Percentiles rank a stretch among this genome's conserved stretches.
Conservation (phyloP, 139 green algal genomes). For the Desmodesmus armatus region DNA sequence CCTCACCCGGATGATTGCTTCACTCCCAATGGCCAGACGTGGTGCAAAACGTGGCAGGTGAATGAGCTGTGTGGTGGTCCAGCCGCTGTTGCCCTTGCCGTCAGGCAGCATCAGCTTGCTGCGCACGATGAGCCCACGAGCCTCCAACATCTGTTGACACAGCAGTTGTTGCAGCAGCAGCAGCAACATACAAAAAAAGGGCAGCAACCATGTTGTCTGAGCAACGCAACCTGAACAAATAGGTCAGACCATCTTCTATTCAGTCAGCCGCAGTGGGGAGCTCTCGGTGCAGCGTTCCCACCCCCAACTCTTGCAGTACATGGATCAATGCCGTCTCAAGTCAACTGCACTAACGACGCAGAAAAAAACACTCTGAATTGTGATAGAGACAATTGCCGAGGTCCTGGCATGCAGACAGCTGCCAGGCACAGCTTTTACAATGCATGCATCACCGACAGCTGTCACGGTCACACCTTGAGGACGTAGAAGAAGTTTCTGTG, state of each 20-base stretch:
- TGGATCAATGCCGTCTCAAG: no score
- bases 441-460: no score
- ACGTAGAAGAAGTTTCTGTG: conserved; percentile 82
- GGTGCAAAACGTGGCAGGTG: conserved; percentile 39
- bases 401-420: neutral
- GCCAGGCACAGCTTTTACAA: no score
- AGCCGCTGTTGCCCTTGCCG: neutral
- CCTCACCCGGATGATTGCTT: conserved; percentile 34
- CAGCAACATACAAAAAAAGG: neutral
- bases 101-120: conserved; percentile 43
- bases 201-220: neutral
- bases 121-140: conserved; percentile 39
- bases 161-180: conserved; percentile 3
- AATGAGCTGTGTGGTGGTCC: conserved; percentile 28
- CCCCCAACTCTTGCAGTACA: no score
- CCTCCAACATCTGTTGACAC: conserved; percentile 48
- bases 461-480: conserved; percentile 72
- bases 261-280: no score
- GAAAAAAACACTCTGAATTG: no score
- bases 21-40: neutral
- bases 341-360: no score
- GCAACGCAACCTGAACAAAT: neutral
- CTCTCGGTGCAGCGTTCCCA: no score
- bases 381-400: no score
- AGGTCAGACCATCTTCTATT: no score